phyloP scores from a whole-genome alignment of 1,284 basidiomycete species.

The Hypsizygus ulmarius region DNA sequence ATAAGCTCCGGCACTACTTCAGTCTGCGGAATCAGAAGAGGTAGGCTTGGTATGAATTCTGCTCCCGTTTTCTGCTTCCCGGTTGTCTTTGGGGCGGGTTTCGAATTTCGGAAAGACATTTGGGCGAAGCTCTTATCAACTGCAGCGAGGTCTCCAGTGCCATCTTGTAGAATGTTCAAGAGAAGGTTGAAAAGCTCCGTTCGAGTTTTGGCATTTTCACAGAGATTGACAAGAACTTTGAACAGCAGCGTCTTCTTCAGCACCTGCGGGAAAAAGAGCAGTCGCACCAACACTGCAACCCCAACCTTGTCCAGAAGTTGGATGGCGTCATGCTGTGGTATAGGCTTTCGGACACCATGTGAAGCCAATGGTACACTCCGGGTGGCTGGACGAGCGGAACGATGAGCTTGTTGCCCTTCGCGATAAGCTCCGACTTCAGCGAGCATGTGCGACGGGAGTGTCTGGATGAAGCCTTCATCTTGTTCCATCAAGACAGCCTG shows the following conservation, averaged over 20 bases:
- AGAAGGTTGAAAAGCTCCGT: slow-evolving; percentile 92
- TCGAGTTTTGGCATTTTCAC: slow-evolving; percentile 92
- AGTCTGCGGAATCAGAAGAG: slow-evolving; percentile 65
- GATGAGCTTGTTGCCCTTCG: slow-evolving; percentile 44
- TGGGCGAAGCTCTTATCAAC: slow-evolving; percentile 95
- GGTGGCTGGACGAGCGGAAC: slow-evolving; percentile 36
- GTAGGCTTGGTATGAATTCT: slow-evolving; percentile 51
- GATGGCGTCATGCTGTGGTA: slow-evolving; percentile 79
- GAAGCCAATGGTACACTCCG: slow-evolving; percentile 32
- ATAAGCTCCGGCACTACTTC: slow-evolving; percentile 90
- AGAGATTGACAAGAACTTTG: slow-evolving; percentile 91
- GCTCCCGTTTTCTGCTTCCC: slow-evolving; percentile 64
- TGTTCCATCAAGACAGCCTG: slow-evolving; percentile 87
- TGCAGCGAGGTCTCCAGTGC: slow-evolving; percentile 86
- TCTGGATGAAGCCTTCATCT: slow-evolving; percentile 79
- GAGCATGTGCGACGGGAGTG: slow-evolving; percentile 78
- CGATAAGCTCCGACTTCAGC: slow-evolving; percentile 76
- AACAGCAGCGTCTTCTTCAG: slow-evolving; percentile 84
- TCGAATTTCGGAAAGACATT: slow-evolving; percentile 76
- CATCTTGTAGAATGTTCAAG: slow-evolving; percentile 91
- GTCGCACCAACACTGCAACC: slow-evolving; percentile 85
- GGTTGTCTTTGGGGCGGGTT: slow-evolving; percentile 65
- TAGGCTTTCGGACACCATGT: slow-evolving; percentile 45
- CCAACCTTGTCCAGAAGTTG: slow-evolving; percentile 92
- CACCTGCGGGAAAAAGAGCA: slow-evolving; percentile 96